Percentiles rank a stretch among this genome's conserved stretches.
These are phyloP conservation scores for Casuarina cunninghamiana DNA, from an alignment of 306 rosid genomes.

Conservation along the genomic window DNA sequence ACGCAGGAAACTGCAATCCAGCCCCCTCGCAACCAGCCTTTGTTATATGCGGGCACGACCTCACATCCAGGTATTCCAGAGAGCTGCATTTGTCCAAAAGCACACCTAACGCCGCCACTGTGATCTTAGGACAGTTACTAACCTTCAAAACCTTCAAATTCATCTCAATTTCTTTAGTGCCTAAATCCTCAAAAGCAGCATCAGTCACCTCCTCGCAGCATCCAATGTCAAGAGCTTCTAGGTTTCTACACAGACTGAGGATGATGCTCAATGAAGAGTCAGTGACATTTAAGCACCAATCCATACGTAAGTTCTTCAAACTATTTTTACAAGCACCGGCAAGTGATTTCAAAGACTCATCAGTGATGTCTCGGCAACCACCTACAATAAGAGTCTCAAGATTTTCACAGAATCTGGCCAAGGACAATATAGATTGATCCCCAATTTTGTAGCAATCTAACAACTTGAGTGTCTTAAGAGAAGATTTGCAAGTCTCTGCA, in stretches of 20 bases:
- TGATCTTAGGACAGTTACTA: conserved; percentile 79
- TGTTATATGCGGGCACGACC: conserved; percentile 80
- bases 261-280: conserved; percentile 72
- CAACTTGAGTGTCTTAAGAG: conserved; percentile 69
- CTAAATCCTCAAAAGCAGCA: conserved; percentile 68
- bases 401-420: conserved; percentile 65
- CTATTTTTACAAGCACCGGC: conserved; percentile 56
- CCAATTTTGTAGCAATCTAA: conserved; percentile 86
- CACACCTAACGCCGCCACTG: conserved; percentile 67
- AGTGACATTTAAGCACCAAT: conserved; percentile 79
- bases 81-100: conserved; percentile 58
- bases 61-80: conserved; percentile 81
- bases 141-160: conserved; percentile 74
- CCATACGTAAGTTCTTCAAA: conserved; percentile 88
- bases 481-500: conserved; percentile 61
- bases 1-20: conserved; percentile 67
- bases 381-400: conserved; percentile 81
- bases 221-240: conserved; percentile 78
- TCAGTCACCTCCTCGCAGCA: conserved; percentile 95
- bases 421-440: conserved; percentile 53
- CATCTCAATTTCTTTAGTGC: conserved; percentile 44
- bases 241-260: conserved; percentile 62
- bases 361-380: conserved; percentile 82
- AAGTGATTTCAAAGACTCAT: conserved; percentile 54
- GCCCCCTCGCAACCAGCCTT: conserved; percentile 72